phyloP scores from a whole-genome alignment of 805 yeast genomes.

The Candida succiphila region DNA sequence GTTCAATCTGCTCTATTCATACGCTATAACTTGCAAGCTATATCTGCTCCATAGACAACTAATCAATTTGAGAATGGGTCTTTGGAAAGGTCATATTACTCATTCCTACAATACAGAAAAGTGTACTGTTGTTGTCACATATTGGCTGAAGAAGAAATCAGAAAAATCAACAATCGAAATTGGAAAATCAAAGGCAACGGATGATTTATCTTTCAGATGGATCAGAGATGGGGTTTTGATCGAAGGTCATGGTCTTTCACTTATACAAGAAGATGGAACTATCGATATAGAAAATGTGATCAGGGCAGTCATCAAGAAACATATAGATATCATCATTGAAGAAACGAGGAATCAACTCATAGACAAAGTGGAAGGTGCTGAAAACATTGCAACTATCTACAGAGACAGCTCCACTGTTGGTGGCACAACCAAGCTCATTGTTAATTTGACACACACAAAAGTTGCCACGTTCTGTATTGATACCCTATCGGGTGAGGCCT shows the following conservation, averaged over 20 bases:
- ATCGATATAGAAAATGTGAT: conserved; percentile 29
- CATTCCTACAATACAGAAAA: conserved; percentile 47
- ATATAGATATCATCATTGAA: conserved; percentile 25
- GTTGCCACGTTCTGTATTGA: conserved; percentile 22
- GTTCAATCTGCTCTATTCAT: conserved; percentile 45
- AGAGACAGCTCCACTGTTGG: conserved; percentile 4
- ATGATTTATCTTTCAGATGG: conserved; percentile 51
- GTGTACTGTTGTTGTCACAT: conserved; percentile 44
- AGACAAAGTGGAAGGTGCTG: conserved; percentile 17
- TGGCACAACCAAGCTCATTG: conserved; percentile 14
- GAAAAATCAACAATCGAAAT: conserved; percentile 50
- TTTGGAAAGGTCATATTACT: conserved; percentile 53
- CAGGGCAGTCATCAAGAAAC: conserved; percentile 28
- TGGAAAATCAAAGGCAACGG: conserved; percentile 36
- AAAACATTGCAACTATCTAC: conserved; percentile 18
- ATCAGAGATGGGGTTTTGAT: conserved; percentile 37
- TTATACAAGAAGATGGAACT: conserved; percentile 19
- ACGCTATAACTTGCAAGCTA: conserved; percentile 55
- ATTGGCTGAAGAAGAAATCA: conserved; percentile 50
- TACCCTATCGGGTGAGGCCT: conserved; percentile 28
- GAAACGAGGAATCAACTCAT: conserved; percentile 21
- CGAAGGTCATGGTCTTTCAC: conserved; percentile 15
- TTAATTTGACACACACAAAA: conserved; percentile 19
- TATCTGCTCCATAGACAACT: conserved; percentile 51
- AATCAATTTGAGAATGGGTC: conserved; percentile 33